These are phyloP conservation scores for Pyrenula massariospora DNA, from an alignment of 495 filamentous ascomycete species.

Conservation along the genomic window DNA sequence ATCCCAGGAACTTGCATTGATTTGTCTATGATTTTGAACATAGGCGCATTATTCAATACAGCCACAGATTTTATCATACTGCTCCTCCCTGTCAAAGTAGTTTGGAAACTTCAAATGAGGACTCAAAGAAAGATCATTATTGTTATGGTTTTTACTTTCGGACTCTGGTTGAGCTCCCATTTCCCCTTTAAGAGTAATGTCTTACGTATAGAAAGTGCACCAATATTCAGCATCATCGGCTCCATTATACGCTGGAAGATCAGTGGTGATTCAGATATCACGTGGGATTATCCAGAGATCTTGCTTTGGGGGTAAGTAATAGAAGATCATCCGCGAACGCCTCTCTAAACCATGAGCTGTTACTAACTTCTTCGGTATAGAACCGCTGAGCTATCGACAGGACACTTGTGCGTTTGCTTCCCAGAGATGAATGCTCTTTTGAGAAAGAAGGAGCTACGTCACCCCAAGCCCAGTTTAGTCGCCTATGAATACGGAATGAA, in stretches of 20 bases:
- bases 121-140: slow-evolving; percentile 15
- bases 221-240: slow-evolving; percentile 15
- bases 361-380: slow-evolving; percentile 1
- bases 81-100: slow-evolving; percentile 19
- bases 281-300: slow-evolving; percentile 15
- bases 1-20: slow-evolving; percentile 19
- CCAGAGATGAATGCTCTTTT: slow-evolving; percentile 11
- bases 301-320: slow-evolving; percentile 11
- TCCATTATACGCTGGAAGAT: slow-evolving; percentile 12
- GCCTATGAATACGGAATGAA: neutral
- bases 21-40: slow-evolving; percentile 16
- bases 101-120: slow-evolving; percentile 21
- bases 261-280: slow-evolving; percentile 12
- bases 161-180: slow-evolving; percentile 16
- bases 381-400: slow-evolving; percentile 4
- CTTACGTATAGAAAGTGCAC: slow-evolving; percentile 10
- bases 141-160: slow-evolving; percentile 24
- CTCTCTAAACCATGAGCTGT: neutral
- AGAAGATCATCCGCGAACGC: no score
- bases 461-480: neutral
- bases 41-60: slow-evolving; percentile 23
- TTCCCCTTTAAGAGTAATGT: neutral
- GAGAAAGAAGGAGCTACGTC: neutral
- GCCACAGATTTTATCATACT: slow-evolving; percentile 24
- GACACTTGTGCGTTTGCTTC: slow-evolving; percentile 13